A percentile compares a stretch with the other conserved stretches of the same genome.
phyloP scores from a whole-genome alignment of 2,329 filamentous ascomycete genomes.

The Plectosphaerella cucumerina region DNA sequence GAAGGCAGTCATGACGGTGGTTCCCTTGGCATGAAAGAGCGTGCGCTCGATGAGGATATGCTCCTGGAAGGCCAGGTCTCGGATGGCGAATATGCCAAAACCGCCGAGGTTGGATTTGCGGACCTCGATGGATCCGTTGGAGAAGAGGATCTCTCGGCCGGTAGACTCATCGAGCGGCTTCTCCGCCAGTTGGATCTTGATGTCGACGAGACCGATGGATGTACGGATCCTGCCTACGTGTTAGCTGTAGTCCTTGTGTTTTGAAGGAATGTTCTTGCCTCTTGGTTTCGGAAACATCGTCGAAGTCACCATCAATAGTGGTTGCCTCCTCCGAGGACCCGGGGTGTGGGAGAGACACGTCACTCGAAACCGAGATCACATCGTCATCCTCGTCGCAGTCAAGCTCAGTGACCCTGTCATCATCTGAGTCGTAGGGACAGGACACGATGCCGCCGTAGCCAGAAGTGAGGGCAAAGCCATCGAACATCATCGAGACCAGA shows the following conservation, averaged over 20 bases:
- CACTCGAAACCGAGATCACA: no score
- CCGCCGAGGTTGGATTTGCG: conserved; percentile 36
- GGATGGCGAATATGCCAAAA: conserved; percentile 41
- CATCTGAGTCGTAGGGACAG: neutral
- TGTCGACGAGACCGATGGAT: neutral
- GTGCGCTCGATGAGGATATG: conserved; percentile 41
- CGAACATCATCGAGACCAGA: neutral
- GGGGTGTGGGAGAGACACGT: no score
- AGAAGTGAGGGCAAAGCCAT: neutral
- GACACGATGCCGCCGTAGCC: neutral
- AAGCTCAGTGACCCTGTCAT: neutral
- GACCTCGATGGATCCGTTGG: conserved; percentile 37
- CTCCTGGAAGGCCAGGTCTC: conserved; percentile 30
- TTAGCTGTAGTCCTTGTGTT: neutral
- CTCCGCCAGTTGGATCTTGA: neutral
- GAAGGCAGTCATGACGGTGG: conserved; percentile 13
- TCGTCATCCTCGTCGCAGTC: no score
- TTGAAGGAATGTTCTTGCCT: neutral
- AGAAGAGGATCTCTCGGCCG: conserved; percentile 16
- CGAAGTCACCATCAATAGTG: neutral
- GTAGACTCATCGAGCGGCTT: neutral
- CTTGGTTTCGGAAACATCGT: neutral
- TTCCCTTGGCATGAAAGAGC: conserved; percentile 27
- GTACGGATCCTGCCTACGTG: neutral
- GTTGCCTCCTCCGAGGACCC: no score